Evolutionary conservation across 805 yeast species (phyloP).

Genomic region (Lipomyces kockii): DNA sequence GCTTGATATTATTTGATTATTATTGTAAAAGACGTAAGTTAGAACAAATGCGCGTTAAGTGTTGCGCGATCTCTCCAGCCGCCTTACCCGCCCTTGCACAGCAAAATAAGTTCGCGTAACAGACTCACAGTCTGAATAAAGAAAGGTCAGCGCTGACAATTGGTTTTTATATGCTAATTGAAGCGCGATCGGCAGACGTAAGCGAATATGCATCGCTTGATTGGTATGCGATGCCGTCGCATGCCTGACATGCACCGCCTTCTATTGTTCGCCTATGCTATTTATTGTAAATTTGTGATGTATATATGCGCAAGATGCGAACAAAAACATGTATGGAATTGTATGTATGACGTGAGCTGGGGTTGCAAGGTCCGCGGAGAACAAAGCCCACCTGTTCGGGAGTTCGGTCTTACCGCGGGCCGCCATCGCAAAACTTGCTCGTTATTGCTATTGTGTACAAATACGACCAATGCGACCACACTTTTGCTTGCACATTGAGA

Average conservation of each 20-base stretch:
- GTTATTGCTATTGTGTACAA: no score
- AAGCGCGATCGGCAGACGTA: no score
- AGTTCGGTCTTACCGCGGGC: not conserved
- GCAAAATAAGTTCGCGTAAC: not conserved
- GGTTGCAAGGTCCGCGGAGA: not conserved
- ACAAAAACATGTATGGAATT: not conserved
- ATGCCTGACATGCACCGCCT: not conserved
- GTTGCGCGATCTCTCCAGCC: not conserved
- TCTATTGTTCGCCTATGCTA: not conserved
- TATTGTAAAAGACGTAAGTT: no score
- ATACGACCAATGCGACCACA: not conserved
- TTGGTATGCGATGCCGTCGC: no score
- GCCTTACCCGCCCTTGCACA: not conserved
- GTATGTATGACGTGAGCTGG: not conserved
- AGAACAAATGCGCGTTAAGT: not conserved
- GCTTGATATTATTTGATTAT: no score
- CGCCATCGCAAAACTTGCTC: not conserved
- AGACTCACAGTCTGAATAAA: no score
- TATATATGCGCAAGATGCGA: not conserved
- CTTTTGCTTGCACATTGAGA: no score
- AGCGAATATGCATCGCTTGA: no score
- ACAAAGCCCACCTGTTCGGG: not conserved
- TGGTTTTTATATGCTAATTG: no score
- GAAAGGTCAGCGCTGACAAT: no score
- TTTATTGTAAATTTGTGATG: no score